Base-by-base conservation (phyloP, 2,329 filamentous ascomycete species). In the Scytalidium sp. region DNA sequence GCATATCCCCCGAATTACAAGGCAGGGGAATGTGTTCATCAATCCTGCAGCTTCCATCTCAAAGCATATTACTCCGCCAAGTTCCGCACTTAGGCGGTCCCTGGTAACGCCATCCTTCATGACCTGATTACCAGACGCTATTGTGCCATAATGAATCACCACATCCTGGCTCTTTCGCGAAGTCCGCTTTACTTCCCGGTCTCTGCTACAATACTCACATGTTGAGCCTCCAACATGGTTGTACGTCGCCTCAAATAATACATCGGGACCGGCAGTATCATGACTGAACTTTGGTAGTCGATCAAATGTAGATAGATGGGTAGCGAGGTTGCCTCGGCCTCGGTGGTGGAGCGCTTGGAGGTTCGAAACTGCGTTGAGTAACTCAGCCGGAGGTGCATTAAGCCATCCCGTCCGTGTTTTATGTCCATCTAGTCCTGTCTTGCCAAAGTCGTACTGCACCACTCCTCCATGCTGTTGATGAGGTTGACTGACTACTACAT, bases 401-500 rank as follows among this genome's bases (percentile, higher is more conserved):
- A 56, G 27, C 2, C 43, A 41, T 10, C 53, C 45, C 8, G 32
- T 50, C n/a, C 41, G 46, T 17, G 27, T 10, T 27, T 52, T 52
- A 40, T 41, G 20, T 3, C 49, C 44, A 19, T 27, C 50, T 13
- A 42, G 19, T 29, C 27, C 45, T 6, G 27, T 50, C 41, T 58
- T 58, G 36, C 56, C 50, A 46, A 51, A 49, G 47, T 59, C 56
- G 20, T 43, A 51, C 23, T 51, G 45, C 13, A 53, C 25, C 22
- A 53, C 49, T 9, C 51, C 51, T 8, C 51, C 51, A 23, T 51
- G 20, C 19, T 41, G 17, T 9, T 3, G 2, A 25, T 42, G 7
- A 8, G 54, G 56, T 17, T 56, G 47, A 47, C 62, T 60, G n/a
- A 64, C 53, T 10, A 63, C 58, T 2, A 64, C 53, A 50, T 63